Evolutionary conservation across 1,284 basidiomycete genomes (phyloP).

Genomic region (Apiotrichum porosum): DNA sequence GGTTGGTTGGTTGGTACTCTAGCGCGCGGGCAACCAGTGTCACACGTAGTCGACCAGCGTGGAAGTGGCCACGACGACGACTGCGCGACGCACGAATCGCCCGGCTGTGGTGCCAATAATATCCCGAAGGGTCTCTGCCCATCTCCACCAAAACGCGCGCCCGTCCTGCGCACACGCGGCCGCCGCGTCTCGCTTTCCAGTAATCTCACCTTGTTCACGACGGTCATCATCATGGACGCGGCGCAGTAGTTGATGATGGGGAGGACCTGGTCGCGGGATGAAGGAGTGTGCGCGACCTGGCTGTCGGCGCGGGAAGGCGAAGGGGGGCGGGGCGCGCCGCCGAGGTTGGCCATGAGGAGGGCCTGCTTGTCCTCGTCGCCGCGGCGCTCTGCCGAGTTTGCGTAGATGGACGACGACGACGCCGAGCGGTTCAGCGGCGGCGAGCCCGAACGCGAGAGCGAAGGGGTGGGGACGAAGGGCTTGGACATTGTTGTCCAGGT

Average conservation of each 20-base stretch:
- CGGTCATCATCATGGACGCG: constrained; percentile 95
- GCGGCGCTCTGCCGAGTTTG: constrained; percentile 11
- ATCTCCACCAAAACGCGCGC: too few species aligned
- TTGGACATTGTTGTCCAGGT: constrained; percentile 30
- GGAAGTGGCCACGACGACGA: too few species aligned
- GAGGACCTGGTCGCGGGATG: constrained; percentile 50
- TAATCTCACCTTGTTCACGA: constrained; percentile 94
- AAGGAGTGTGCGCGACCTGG: constrained; percentile 23
- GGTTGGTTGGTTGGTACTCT: too few species aligned
- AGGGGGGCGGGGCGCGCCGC: constrained; percentile 15
- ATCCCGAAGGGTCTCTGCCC: too few species aligned
- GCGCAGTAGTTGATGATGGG: constrained; percentile 87
- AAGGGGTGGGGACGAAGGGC: constrained; percentile 36
- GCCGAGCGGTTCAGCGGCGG: constrained; percentile 23
- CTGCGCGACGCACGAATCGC: too few species aligned
- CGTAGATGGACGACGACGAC: constrained; percentile 20
- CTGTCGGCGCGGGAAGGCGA: constrained; percentile 11
- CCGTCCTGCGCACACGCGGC: too few species aligned
- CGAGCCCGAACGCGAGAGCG: constrained; percentile 33
- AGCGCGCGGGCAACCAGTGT: too few species aligned
- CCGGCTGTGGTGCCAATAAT: too few species aligned
- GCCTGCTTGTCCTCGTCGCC: constrained; percentile 25
- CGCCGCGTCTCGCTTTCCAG: too few species aligned
- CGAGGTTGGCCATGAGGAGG: constrained; percentile 27
- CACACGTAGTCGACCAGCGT: too few species aligned